Evolutionary conservation across 257 asterid species (phyloP).

Genomic region (Petunia secreta): DNA sequence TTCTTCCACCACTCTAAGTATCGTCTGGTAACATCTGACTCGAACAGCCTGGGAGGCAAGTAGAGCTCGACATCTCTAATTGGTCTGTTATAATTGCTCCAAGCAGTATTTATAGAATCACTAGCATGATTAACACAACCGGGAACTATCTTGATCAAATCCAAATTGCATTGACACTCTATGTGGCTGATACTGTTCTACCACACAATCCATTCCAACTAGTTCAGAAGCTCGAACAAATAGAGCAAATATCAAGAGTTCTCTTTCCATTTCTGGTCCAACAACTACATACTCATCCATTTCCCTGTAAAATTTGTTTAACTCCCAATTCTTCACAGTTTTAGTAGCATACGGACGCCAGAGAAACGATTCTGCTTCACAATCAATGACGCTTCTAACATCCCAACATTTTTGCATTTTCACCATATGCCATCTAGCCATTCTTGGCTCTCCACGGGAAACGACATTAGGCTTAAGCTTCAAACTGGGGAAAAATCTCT

Average conservation of each 20-base stretch:
- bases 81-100: slow-evolving; percentile 32
- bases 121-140: slow-evolving; percentile 14
- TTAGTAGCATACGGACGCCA: slow-evolving; percentile 35
- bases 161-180: slow-evolving; percentile 45
- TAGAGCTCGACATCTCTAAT: slow-evolving; percentile 35
- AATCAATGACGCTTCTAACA: slow-evolving; percentile 10
- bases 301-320: slow-evolving; percentile 10
- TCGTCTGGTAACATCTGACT: slow-evolving; percentile 30
- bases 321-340: neutral
- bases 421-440: slow-evolving; percentile 41
- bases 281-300: slow-evolving; percentile 15
- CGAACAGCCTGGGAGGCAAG: slow-evolving; percentile 34
- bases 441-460: slow-evolving; percentile 27
- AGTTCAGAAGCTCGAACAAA: slow-evolving; percentile 26
- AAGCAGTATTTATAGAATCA: slow-evolving; percentile 28
- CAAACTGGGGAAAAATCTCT: neutral
- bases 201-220: slow-evolving; percentile 30
- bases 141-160: slow-evolving; percentile 42
- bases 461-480: slow-evolving; percentile 22
- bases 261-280: slow-evolving; percentile 13
- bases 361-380: slow-evolving; percentile 11
- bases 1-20: slow-evolving; percentile 42
- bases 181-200: slow-evolving; percentile 40
- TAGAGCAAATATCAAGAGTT: slow-evolving; percentile 30
- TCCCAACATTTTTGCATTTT: neutral